These are phyloP conservation scores for Capronia epimyces DNA, from an alignment of 2,329 filamentous ascomycete genomes.

Conservation along the genomic window DNA sequence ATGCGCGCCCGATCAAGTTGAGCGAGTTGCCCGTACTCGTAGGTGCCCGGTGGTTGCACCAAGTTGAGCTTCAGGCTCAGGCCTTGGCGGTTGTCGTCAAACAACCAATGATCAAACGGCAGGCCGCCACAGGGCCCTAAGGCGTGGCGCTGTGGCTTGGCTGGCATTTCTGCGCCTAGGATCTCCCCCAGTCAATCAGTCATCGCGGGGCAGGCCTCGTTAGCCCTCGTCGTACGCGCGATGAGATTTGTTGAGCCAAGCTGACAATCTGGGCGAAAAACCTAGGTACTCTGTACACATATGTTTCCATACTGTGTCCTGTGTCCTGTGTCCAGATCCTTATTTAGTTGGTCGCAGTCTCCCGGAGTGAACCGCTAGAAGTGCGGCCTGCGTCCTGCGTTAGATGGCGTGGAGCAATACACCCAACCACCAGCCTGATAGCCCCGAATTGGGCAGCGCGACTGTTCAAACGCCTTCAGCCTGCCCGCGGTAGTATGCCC, in stretches of 20 bases:
- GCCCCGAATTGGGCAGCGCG: too few species aligned
- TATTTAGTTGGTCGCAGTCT: too few species aligned
- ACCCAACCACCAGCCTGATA: neutral
- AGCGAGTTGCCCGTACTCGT: neutral
- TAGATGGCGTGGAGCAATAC: neutral
- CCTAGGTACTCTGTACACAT: neutral
- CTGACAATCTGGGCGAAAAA: neutral
- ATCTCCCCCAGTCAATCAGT: neutral
- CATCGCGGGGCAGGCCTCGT: neutral
- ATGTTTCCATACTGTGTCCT: too few species aligned
- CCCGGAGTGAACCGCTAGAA: too few species aligned
- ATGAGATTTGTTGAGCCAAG: conserved; percentile 15
- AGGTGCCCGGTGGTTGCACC: too few species aligned
- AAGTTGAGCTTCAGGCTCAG: neutral
- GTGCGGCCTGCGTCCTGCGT: neutral
- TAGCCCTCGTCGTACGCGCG: neutral
- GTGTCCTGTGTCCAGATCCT: too few species aligned
- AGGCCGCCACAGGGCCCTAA: neutral
- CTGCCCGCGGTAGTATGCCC: neutral
- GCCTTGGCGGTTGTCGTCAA: neutral
- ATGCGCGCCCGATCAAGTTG: neutral
- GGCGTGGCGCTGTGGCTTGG: neutral
- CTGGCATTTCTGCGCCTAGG: neutral
- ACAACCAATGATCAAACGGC: neutral
- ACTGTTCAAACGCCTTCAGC: too few species aligned